phyloP scores from a whole-genome alignment of 441 rosid genomes.

The Aquilaria agallochum region DNA sequence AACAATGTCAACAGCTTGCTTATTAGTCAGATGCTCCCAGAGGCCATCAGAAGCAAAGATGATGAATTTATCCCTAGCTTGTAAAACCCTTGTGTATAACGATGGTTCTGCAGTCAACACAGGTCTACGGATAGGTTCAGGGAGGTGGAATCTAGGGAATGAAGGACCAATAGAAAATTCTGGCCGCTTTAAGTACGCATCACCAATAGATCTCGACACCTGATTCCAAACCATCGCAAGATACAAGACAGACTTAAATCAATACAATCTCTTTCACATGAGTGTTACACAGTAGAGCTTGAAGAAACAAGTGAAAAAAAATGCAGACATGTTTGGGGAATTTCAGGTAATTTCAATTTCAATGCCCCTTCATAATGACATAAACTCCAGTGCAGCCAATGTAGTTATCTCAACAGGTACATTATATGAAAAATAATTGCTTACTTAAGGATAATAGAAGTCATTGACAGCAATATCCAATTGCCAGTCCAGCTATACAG shows the following conservation, averaged over 20 bases:
- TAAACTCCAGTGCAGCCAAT: too few species aligned
- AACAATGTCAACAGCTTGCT: slow-evolving; percentile 82
- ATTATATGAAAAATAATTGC: too few species aligned
- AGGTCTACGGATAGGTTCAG: slow-evolving; percentile 70
- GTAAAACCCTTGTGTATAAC: slow-evolving; percentile 47
- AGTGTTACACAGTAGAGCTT: too few species aligned
- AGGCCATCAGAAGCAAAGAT: slow-evolving; percentile 97
- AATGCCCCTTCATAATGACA: too few species aligned
- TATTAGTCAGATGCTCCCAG: slow-evolving; percentile 84
- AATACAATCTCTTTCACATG: neutral
- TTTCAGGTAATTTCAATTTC: too few species aligned
- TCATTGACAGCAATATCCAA: neutral
- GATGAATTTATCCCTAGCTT: slow-evolving; percentile 60
- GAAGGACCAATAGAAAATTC: slow-evolving; percentile 80
- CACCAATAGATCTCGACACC: slow-evolving; percentile 97
- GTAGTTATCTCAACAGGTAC: too few species aligned
- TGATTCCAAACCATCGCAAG: slow-evolving; percentile 23
- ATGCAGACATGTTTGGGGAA: neutral
- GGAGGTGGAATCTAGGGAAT: slow-evolving; percentile 71
- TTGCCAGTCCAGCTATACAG: slow-evolving; percentile 1
- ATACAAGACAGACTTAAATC: slow-evolving; percentile 8
- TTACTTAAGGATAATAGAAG: too few species aligned
- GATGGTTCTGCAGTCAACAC: slow-evolving; percentile 80
- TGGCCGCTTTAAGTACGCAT: slow-evolving; percentile 82
- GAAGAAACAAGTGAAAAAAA: slow-evolving; percentile 6